Base-by-base conservation (phyloP, 352 stramenopile genomes). In the Thraustochytrium striatum region DNA sequence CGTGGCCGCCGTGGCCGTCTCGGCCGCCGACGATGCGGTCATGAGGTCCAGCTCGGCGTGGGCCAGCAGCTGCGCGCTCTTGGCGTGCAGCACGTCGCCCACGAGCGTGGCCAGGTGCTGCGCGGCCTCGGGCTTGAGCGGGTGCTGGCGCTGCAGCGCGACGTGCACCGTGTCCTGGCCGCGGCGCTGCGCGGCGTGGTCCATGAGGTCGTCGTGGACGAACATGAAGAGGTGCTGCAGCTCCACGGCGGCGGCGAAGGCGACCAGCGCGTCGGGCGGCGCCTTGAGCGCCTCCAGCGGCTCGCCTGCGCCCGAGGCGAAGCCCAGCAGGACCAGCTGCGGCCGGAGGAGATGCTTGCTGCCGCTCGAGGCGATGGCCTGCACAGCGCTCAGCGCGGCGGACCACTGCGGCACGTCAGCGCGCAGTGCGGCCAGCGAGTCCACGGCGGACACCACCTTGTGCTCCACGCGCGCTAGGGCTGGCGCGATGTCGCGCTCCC, bases 191-290 rank as follows among this genome's bases (percentile, higher is more conserved):
- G 5, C 16, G 8, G 72, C 72, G 32, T 81, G 41, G 52, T 81
- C 72, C 58, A 81, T 79, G 43, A 81, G 36, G 32, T 81, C 72
- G 35, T 81, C 72, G 44, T 81, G 72, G 38, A 81, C 72, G 43
- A 81, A 57, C 72, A 81, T 81, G 44, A 81, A 81, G 36, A 81
- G 58, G 52, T 81, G 72, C 50, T 81, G 72, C 8, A 81, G 61
- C 43, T 81, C 72, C n/a, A 81, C 72, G 28, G 38, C 72, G 8
- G 72, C 72, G 2, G 72, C 58, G 13, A 81, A 81, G 9, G 50
- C 44, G 2, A 72, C 32, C 25, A 78, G 32, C 19, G 16, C n/a
- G 25, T 9, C 44, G 7, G n/a, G 0, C 5, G 11, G 35, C 28
- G 39, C 21, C 0, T 79, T 39, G 25, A 25, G 19, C 32, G 30